These are phyloP conservation scores for Chlorella sorokiniana DNA, from an alignment of 139 green algal genomes.

Conservation along the genomic window DNA sequence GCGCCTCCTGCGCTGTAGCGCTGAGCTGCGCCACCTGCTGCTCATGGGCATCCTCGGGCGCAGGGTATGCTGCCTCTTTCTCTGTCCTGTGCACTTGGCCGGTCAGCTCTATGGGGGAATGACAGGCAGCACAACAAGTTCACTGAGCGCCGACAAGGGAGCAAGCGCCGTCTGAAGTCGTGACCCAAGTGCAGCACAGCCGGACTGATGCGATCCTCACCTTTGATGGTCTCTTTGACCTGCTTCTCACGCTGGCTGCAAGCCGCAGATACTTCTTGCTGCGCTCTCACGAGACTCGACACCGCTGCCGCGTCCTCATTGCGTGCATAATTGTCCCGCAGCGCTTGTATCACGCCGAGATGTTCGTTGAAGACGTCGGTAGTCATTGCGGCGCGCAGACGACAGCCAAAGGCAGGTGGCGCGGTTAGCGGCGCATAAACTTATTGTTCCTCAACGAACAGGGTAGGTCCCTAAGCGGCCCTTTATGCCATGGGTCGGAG, in stretches of 20 bases:
- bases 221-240: constrained; percentile 37
- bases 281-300: constrained; percentile 2
- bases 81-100: background rate
- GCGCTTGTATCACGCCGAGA: constrained; percentile 37
- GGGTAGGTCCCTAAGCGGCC: no score
- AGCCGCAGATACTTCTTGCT: constrained; percentile 28
- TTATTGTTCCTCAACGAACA: no score
- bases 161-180: no score
- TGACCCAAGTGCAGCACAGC: background rate
- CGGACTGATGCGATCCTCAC: background rate
- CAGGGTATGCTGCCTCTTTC: constrained; percentile 27
- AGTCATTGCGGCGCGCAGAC: background rate
- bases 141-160: background rate
- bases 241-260: constrained; percentile 28
- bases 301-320: constrained; percentile 30
- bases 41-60: constrained; percentile 31
- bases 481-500: no score
- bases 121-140: background rate
- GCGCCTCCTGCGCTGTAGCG: background rate
- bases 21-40: constrained; percentile 9
- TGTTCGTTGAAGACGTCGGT: constrained; percentile 44
- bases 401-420: background rate
- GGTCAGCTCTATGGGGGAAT: constrained; percentile 14
- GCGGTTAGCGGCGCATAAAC: background rate
- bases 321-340: constrained; percentile 44